These are phyloP conservation scores for Aspergillus sp. DNA, from an alignment of 2,329 filamentous ascomycete genomes.

Conservation along the genomic window DNA sequence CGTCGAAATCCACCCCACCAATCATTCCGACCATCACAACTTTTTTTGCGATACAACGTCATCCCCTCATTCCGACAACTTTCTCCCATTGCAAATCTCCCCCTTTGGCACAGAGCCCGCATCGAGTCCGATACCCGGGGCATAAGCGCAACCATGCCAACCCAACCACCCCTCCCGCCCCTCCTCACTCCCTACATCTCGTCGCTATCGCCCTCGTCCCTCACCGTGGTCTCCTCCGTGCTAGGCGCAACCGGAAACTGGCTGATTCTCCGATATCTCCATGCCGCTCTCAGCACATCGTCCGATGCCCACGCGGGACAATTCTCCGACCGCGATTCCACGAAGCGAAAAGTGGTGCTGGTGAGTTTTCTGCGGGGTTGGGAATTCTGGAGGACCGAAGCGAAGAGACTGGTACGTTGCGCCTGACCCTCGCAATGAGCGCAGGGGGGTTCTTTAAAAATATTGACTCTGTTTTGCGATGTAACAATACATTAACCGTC, in stretches of 20 bases:
- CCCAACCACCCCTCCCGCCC: slow-evolving; percentile 40
- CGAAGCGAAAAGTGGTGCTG: slow-evolving; percentile 61
- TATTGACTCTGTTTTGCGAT: neutral
- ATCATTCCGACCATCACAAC: neutral
- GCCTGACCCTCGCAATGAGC: too few relatives aligned
- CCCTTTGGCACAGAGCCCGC: too few relatives aligned
- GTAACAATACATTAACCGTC: neutral
- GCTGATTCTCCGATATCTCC: slow-evolving; percentile 54
- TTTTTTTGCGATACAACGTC: slow-evolving; percentile 1
- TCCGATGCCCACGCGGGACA: slow-evolving; percentile 17
- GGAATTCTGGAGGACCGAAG: slow-evolving; percentile 74
- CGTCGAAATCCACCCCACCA: slow-evolving; percentile 4
- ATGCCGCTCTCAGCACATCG: slow-evolving; percentile 42
- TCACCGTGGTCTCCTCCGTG: slow-evolving; percentile 45
- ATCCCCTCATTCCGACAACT: neutral
- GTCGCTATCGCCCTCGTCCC: slow-evolving; percentile 34
- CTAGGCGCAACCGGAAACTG: slow-evolving; percentile 55
- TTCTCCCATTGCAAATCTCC: too few relatives aligned
- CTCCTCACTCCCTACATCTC: slow-evolving; percentile 39
- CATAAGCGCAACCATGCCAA: slow-evolving; percentile 30
- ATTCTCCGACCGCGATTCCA: slow-evolving; percentile 26
- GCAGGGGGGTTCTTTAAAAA: too few relatives aligned
- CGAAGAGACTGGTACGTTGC: slow-evolving; percentile 60
- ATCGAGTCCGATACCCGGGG: neutral
- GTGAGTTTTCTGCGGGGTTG: slow-evolving; percentile 80